These are phyloP conservation scores for Catenaria anguillulae DNA, from an alignment of 371 early-diverging fungal species.

Conservation along the genomic window DNA sequence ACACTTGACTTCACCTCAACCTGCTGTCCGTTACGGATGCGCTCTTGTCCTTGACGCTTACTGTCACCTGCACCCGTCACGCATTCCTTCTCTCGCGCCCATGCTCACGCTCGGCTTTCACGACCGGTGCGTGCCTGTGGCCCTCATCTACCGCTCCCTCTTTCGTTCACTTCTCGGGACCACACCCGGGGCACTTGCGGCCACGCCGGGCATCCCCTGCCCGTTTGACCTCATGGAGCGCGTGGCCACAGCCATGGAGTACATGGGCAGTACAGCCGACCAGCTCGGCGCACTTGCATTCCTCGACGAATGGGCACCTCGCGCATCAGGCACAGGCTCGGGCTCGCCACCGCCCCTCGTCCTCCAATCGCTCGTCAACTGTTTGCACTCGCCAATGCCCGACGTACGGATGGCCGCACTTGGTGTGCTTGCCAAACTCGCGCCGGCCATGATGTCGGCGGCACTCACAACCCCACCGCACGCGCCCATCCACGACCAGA, in stretches of 20 bases:
- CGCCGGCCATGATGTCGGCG: neutral
- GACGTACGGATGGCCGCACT: neutral
- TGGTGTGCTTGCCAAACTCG: neutral
- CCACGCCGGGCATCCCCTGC: neutral
- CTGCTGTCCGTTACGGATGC: neutral
- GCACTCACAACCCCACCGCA: too few species aligned
- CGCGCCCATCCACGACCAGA: neutral
- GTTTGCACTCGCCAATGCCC: neutral
- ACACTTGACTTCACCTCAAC: neutral
- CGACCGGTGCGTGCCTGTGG: neutral
- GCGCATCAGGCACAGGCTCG: too few species aligned
- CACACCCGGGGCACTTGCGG: neutral
- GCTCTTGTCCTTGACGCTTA: neutral
- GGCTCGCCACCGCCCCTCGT: neutral
- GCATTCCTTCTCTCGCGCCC: neutral
- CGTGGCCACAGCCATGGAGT: neutral
- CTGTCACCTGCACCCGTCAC: neutral
- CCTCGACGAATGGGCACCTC: neutral
- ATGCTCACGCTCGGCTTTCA: neutral
- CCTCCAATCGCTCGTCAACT: neutral
- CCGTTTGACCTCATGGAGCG: neutral
- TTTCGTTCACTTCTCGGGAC: neutral
- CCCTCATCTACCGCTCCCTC: neutral
- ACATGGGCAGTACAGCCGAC: neutral
- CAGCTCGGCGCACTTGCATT: neutral